phyloP scores from a whole-genome alignment of 225 moss, liverwort and hornwort genomes.

The Marchantia paleacea region DNA sequence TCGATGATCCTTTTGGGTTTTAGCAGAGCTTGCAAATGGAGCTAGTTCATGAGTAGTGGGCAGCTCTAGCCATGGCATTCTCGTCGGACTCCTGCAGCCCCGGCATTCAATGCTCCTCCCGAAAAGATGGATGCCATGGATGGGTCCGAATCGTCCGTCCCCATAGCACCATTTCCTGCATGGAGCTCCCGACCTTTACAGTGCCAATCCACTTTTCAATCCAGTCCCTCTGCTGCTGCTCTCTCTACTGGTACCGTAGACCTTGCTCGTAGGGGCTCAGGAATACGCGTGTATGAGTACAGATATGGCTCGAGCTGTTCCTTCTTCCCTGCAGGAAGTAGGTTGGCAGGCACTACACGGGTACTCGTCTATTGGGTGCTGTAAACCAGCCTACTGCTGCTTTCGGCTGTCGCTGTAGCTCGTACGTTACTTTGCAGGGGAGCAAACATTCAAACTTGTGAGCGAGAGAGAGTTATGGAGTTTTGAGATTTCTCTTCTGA shows the following conservation, averaged over 20 bases:
- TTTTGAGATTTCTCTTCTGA: background rate
- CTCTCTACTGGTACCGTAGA: background rate
- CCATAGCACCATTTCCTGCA: too few relatives aligned
- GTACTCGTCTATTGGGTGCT: background rate
- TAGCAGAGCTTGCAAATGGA: background rate
- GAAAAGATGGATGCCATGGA: background rate
- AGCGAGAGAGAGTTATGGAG: background rate
- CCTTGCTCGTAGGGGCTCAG: background rate
- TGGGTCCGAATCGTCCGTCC: too few relatives aligned
- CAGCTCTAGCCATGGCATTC: too few relatives aligned
- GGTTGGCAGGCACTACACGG: background rate
- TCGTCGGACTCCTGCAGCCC: background rate
- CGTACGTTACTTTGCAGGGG: background rate
- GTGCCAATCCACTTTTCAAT: background rate
- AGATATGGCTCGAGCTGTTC: background rate
- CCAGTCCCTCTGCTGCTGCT: background rate
- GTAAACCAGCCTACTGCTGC: background rate
- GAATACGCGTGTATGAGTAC: conserved; percentile 5
- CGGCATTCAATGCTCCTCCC: background rate
- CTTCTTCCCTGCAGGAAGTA: background rate
- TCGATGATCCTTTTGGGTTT: too few relatives aligned
- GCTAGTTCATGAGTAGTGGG: background rate
- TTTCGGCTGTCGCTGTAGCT: background rate
- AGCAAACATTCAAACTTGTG: background rate
- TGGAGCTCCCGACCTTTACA: background rate